Conservation (phyloP, 1,139 yeast genomes). For the Spathaspora sp. region DNA sequence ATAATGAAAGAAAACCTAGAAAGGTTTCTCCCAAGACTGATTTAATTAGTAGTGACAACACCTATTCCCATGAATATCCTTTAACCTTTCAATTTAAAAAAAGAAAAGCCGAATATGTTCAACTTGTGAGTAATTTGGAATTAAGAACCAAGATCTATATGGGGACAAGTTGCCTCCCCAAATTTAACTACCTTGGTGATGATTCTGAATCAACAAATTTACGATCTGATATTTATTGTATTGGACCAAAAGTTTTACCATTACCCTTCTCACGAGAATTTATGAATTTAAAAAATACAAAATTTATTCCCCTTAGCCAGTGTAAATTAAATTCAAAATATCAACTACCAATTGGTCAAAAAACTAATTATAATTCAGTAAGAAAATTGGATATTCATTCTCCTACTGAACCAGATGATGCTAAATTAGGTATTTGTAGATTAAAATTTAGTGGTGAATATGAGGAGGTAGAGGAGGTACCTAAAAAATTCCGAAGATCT, state of each 20-base stretch:
- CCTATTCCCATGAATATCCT: slow-evolving; percentile 1
- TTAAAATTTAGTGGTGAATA: background rate
- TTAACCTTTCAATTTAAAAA: slow-evolving; percentile 2
- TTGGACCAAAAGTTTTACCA: slow-evolving; percentile 15
- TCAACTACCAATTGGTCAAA: slow-evolving; percentile 9
- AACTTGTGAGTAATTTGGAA: background rate
- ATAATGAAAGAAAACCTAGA: background rate
- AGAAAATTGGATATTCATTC: slow-evolving; percentile 3
- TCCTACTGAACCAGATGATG: slow-evolving; percentile 9
- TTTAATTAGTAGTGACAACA: background rate
- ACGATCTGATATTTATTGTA: slow-evolving; percentile 12
- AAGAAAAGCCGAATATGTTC: slow-evolving; percentile 1
- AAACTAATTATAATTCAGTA: slow-evolving; percentile 8
- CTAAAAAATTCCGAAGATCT: background rate
- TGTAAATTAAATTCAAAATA: slow-evolving; percentile 8
- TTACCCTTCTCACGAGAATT: slow-evolving; percentile 15
- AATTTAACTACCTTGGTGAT: background rate
- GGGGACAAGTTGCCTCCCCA: too few relatives aligned
- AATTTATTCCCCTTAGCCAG: slow-evolving; percentile 12
- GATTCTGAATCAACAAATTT: background rate
- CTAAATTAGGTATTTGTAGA: slow-evolving; percentile 4
- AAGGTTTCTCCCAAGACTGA: slow-evolving; percentile 2
- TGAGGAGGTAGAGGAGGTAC: background rate
- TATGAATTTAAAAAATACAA: slow-evolving; percentile 7
- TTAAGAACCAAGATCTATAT: background rate